phyloP scores from a whole-genome alignment of 140 eudicot genomes.

The Senecio squalidus region DNA sequence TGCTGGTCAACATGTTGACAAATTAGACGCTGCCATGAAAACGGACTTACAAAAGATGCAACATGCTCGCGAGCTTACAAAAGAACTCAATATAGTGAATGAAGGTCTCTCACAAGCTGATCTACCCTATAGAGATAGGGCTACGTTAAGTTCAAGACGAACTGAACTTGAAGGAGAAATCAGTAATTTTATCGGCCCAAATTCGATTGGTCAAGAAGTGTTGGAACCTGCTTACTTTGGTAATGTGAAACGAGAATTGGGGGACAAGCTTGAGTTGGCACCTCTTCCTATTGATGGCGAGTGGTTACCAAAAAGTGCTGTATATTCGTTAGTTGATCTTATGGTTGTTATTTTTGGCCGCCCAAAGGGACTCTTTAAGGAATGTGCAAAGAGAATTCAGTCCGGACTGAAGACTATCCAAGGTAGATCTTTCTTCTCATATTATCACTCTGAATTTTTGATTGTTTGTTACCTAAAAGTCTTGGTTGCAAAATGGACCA shows the following conservation, averaged over 20 bases:
- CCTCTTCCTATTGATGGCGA: conserved; percentile 97
- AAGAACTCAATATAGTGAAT: conserved; percentile 60
- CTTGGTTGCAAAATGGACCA: background rate
- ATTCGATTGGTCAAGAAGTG: conserved; percentile 41
- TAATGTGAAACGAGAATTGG: conserved; percentile 54
- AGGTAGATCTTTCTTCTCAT: conserved; percentile 39
- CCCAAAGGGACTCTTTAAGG: conserved; percentile 90
- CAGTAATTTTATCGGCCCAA: conserved; percentile 32
- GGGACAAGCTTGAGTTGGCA: conserved; percentile 81
- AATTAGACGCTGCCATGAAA: conserved; percentile 86
- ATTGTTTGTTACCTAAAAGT: conserved; percentile 6
- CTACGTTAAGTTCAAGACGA: conserved; percentile 45
- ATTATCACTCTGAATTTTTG: background rate
- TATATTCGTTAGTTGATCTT: conserved; percentile 87
- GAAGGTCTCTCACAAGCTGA: conserved; percentile 57
- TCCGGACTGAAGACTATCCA: conserved; percentile 64
- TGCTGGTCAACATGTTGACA: conserved; percentile 75
- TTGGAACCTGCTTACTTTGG: conserved; percentile 79
- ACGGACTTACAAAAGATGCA: conserved; percentile 56
- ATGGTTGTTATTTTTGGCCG: conserved; percentile 79
- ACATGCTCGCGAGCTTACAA: conserved; percentile 50
- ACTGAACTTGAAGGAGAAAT: conserved; percentile 64
- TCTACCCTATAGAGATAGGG: conserved; percentile 55
- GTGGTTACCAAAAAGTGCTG: conserved; percentile 96
- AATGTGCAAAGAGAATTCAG: conserved; percentile 81